Base-by-base conservation (phyloP, 768 basidiomycete species). In the Naganishia antarctica region DNA sequence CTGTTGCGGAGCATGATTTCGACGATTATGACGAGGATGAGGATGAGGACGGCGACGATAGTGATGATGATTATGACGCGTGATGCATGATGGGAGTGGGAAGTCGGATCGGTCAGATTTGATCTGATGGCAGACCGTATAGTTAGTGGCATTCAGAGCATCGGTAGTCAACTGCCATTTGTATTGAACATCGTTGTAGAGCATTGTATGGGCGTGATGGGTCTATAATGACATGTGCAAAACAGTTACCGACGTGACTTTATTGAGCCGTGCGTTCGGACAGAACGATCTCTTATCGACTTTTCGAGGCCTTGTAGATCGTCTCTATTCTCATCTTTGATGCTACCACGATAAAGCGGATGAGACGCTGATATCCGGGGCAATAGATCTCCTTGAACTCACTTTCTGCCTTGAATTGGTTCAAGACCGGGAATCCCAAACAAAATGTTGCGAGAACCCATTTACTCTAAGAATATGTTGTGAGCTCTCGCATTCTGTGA, bases 311-410 rank as follows among this genome's bases (percentile, higher is more conserved):
- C 61, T 49, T 45, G 45, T 53, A 26, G 43, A 66, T 49, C 32
- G 47, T 64, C 12, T 40, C 51, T 23, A 58, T 61, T n/a, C 66
- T 48, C n/a, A 51, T 32, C 16, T 51, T 57, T 67, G 64, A 64
- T 0, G 66, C 67, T 47, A 16, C 45, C 16, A 8, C 9, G 28
- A 25, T 13, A 21, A 18, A 13, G 4, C 0, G 6, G 11, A 21
- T 2, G 28, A 8, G 11, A 18, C 3, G 28, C 18, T 46, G 32
- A 21, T 21, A 12, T 34, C n/a, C n/a, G 45, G 9, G 45, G 7
- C 13, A 46, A 16, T 15, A 16, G 50, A 50, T 28, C 9, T 15
- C 26, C 16, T 16, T 3, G 9, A 2, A 46, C 59, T 60, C 23
- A 45, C 59, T 47, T n/a, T 60, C 43, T 9, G 25, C 21, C 59